Evolutionary conservation across 2,329 filamentous ascomycete genomes (phyloP), one percentile per base, ranked within the genome.

Genomic region (Xylariaceae sp.): DNA sequence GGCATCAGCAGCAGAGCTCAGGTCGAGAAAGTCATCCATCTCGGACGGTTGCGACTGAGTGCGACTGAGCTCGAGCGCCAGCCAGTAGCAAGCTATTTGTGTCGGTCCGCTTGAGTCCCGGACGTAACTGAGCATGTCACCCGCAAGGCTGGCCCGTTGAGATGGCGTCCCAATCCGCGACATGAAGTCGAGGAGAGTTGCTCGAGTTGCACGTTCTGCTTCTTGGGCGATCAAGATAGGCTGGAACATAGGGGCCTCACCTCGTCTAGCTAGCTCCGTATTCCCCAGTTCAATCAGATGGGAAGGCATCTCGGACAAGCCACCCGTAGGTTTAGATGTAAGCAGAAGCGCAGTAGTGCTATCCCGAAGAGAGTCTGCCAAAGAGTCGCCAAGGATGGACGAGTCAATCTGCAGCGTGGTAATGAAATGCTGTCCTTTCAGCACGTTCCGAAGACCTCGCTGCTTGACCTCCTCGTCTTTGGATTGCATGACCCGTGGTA

Each of bases 401-500:
- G 80, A 83, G 35, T 79, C 73, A 16, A 80, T 67, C 4, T 76
- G 72, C 13, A 85, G 64, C 4, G 71, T 65, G 13, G 70, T 72
- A 14, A 92, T 63, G 6, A 90, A 56, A 19, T 74, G 68, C 33
- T 86, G 78, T 0, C 83, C 79, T 30, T 79, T 81, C 11, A 81
- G 75, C n/a, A 98, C 71, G 42, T 90, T 85, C 18, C 72, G 71
- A 17, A 96, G 72, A 2, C 80, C 77, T 35, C 73, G 71, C 40
- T 77, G 70, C 55, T 93, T 94, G 18, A 72, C 66, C n/a, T 69
- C 68, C 46, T 94, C 87, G 48, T 96, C 88, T 45, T 79, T 82
- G 7, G 79, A 76, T 54, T 90, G 86, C 77, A 95, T 89, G 11
- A 86, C 60, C 12, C 88, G 75, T 5, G 90, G 81, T 13, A 98